Evolutionary conservation across 2,329 filamentous ascomycete genomes (phyloP).

Genomic region (Fusarium tuaranense): DNA sequence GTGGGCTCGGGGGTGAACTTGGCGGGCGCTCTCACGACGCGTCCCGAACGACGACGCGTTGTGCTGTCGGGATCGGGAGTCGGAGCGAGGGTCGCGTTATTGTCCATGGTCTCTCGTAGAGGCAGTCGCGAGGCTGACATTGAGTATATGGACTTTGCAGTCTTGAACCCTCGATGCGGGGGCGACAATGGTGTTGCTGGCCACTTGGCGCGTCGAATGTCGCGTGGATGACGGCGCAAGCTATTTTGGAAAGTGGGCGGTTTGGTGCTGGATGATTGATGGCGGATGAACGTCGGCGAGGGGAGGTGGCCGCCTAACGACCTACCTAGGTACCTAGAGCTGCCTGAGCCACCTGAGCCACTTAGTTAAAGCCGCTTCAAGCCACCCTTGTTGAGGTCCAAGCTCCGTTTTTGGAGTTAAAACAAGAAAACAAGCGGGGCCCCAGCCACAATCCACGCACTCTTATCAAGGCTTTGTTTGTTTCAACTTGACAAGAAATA

Average conservation of each 20-base stretch:
- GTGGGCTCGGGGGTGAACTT: slow-evolving; percentile 68
- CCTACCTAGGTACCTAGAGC: background rate
- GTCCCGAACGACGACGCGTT: slow-evolving; percentile 75
- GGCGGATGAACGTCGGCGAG: slow-evolving; percentile 44
- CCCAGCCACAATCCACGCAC: slow-evolving; percentile 32
- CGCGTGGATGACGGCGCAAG: slow-evolving; percentile 44
- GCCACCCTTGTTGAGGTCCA: background rate
- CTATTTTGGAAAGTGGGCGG: slow-evolving; percentile 44
- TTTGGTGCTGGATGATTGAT: slow-evolving; percentile 18
- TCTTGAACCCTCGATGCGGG: slow-evolving; percentile 43
- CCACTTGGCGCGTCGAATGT: slow-evolving; percentile 47
- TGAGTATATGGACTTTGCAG: slow-evolving; percentile 27
- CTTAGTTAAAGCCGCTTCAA: slow-evolving; percentile 21
- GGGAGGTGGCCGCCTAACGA: slow-evolving; percentile 16
- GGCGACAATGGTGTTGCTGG: slow-evolving; percentile 45
- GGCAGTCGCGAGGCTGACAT: slow-evolving; percentile 39
- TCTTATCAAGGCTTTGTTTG: background rate
- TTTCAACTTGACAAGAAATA: background rate
- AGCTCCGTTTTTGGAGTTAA: background rate
- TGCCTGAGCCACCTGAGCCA: slow-evolving; percentile 9
- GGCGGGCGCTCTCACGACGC: slow-evolving; percentile 70
- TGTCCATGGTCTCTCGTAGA: slow-evolving; percentile 60
- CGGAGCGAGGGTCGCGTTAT: slow-evolving; percentile 60
- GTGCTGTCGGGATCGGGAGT: slow-evolving; percentile 64
- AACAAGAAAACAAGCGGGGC: slow-evolving; percentile 19